A percentile compares a stretch with the other conserved stretches of the same genome.
These are phyloP conservation scores for Carpinus viminea DNA, from an alignment of 306 rosid genomes.

Conservation along the genomic window DNA sequence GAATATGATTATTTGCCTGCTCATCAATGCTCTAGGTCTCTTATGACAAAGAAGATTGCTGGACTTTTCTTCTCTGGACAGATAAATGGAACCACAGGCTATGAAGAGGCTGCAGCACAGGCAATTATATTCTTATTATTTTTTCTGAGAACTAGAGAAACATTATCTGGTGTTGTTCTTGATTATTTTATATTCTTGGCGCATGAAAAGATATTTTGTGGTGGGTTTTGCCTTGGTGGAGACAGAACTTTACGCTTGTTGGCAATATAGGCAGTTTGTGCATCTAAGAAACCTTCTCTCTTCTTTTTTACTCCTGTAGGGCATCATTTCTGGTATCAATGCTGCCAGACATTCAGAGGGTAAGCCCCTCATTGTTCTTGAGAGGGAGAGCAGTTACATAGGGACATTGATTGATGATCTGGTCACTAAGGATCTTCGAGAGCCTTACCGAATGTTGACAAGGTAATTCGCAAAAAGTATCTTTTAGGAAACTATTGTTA, in stretches of 20 bases:
- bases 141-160: slow-evolving; percentile 15
- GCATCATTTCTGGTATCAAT: slow-evolving; percentile 90
- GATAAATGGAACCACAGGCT: slow-evolving; percentile 97
- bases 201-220: neutral
- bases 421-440: slow-evolving; percentile 63
- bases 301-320: slow-evolving; percentile 42
- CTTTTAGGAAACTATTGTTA: slow-evolving; percentile 8
- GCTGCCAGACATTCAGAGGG: slow-evolving; percentile 90
- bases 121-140: slow-evolving; percentile 41
- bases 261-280: slow-evolving; percentile 19
- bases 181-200: neutral
- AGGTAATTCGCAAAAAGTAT: slow-evolving; percentile 37
- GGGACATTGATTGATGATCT: slow-evolving; percentile 88
- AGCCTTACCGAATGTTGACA: slow-evolving; percentile 68
- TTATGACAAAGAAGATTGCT: slow-evolving; percentile 89
- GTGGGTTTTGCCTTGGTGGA: neutral
- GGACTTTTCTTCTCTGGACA: slow-evolving; percentile 99
- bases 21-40: slow-evolving; percentile 86
- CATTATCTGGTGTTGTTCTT: neutral
- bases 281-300: slow-evolving; percentile 20
- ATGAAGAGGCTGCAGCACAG: slow-evolving; percentile 99
- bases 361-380: slow-evolving; percentile 81
- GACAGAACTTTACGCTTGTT: slow-evolving; percentile 7
- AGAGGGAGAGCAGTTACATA: slow-evolving; percentile 91
- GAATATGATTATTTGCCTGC: slow-evolving; percentile 96